These are phyloP conservation scores for Prunus persica DNA, from an alignment of 306 rosid species.

Conservation along the genomic window Prunus_persica_NCBIv2 NC_034009.1:11355501-11356000, in stretches of 20 bases:
- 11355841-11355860: conserved; percentile 86
- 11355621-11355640: not conserved
- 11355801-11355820: conserved; percentile 91
- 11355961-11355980: not conserved
- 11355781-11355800: conserved; percentile 89
- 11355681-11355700: conserved; percentile 15
- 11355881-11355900: not conserved
- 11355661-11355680: not conserved
- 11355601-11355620: not conserved
- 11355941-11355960: not conserved
- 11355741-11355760: conserved; percentile 52
- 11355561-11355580: not conserved
- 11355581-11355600: not conserved
- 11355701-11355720: conserved; percentile 3
- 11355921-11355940: not conserved
- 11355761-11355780: conserved; percentile 63
- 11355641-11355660: not conserved
- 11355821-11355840: conserved; percentile 90
- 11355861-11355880: conserved; percentile 73
- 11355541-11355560: not conserved
- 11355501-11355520: not conserved
- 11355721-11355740: conserved; percentile 52
- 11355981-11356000: not conserved
- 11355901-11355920: not conserved
- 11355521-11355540: not conserved